Percentiles rank a stretch among this genome's conserved stretches.
phyloP scores from a whole-genome alignment of 352 stramenopile genomes.

The Blastocystis sp. region DNA sequence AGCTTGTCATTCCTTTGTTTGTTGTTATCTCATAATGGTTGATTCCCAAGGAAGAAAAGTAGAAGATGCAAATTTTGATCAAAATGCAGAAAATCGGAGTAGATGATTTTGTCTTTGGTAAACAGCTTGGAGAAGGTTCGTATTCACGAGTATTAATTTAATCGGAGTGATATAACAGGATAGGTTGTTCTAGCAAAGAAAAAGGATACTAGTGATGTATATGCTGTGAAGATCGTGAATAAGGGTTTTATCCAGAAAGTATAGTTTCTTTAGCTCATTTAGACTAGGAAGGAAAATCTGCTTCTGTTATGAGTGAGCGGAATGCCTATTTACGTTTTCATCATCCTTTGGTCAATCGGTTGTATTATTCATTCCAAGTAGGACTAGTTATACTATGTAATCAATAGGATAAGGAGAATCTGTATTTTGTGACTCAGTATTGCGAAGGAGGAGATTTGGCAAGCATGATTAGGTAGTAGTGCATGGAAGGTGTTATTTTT shows the following conservation, averaged over 20 bases:
- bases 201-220: slow-evolving; percentile 59
- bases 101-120: slow-evolving; percentile 29
- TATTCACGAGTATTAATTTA: slow-evolving; percentile 5
- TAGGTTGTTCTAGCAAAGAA: slow-evolving; percentile 35
- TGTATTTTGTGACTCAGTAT: slow-evolving; percentile 60
- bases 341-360: slow-evolving; percentile 63
- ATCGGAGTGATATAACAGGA: not conserved
- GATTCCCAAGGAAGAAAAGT: not conserved
- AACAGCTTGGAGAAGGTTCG: slow-evolving; percentile 42
- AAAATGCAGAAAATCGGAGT: slow-evolving; percentile 40
- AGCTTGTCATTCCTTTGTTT: too few species aligned
- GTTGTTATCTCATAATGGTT: too few species aligned
- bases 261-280: not conserved
- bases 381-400: not conserved
- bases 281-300: slow-evolving; percentile 64
- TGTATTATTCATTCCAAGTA: slow-evolving; percentile 66
- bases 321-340: slow-evolving; percentile 64
- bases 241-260: slow-evolving; percentile 63
- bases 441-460: slow-evolving; percentile 48
- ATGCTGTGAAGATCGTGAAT: slow-evolving; percentile 66
- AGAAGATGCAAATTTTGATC: too few species aligned
- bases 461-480: slow-evolving; percentile 23
- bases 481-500: not conserved
- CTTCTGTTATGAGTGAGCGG: slow-evolving; percentile 65
- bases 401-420: slow-evolving; percentile 18